Conservation (phyloP, 169 alveolate genomes). For the Plasmodium coatneyi region DNA sequence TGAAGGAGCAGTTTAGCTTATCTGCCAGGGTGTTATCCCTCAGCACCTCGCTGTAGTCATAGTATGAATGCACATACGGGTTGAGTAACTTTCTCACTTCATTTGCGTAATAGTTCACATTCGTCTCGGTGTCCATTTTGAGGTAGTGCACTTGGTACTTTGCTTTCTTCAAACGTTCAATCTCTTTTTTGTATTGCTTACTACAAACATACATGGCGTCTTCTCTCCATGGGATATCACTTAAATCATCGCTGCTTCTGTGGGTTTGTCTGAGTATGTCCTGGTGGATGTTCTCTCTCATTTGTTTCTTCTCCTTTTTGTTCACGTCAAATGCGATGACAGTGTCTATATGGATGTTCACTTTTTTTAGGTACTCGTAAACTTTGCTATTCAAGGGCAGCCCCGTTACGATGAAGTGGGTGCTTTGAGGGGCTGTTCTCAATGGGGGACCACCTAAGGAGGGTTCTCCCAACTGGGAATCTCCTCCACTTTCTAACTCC, state of each 20-base stretch:
- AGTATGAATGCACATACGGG: slow-evolving; percentile 46
- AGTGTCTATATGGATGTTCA: slow-evolving; percentile 25
- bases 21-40: neutral
- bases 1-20: slow-evolving; percentile 3
- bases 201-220: slow-evolving; percentile 22
- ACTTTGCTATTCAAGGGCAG: slow-evolving; percentile 31
- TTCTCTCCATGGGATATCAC: neutral
- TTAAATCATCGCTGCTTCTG: neutral
- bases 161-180: slow-evolving; percentile 9
- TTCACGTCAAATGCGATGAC: slow-evolving; percentile 24
- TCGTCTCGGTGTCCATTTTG: neutral
- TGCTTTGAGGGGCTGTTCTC: neutral
- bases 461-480: neutral
- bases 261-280: neutral
- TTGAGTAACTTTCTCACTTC: slow-evolving; percentile 24
- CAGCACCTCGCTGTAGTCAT: slow-evolving; percentile 20
- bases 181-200: slow-evolving; percentile 6
- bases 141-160: neutral
- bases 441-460: neutral
- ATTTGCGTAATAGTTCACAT: slow-evolving; percentile 1
- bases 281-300: neutral
- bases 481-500: neutral
- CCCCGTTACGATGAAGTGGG: slow-evolving; percentile 33
- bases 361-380: slow-evolving; percentile 9
- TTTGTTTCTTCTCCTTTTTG: neutral